phyloP scores from a whole-genome alignment of 2,329 filamentous ascomycete species.

The Pyrenophora seminiperda region DNA sequence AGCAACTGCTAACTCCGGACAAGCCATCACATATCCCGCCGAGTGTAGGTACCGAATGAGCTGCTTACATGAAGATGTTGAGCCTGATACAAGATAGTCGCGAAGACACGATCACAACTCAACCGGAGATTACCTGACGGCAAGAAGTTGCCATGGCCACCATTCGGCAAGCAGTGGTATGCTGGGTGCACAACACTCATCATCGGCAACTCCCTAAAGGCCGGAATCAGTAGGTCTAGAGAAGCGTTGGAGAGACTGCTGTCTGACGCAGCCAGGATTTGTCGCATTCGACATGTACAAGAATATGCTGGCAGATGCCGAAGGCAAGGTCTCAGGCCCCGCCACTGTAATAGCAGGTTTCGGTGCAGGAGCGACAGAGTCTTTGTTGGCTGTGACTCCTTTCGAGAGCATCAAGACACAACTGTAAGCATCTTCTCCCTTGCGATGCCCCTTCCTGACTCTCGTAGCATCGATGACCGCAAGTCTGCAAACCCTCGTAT shows the following conservation, averaged over 20 bases:
- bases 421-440: slow-evolving; percentile 54
- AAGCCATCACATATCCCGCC: slow-evolving; percentile 89
- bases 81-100: slow-evolving; percentile 62
- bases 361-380: slow-evolving; percentile 92
- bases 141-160: slow-evolving; percentile 91
- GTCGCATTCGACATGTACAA: slow-evolving; percentile 98
- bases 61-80: not conserved
- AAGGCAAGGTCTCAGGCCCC: slow-evolving; percentile 88
- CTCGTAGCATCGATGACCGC: slow-evolving; percentile 82
- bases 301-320: slow-evolving; percentile 74
- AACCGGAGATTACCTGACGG: slow-evolving; percentile 81
- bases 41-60: slow-evolving; percentile 67
- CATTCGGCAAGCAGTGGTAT: slow-evolving; percentile 94
- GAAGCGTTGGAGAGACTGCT: no score
- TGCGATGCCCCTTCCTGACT: slow-evolving; percentile 1
- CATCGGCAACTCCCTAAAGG: slow-evolving; percentile 95
- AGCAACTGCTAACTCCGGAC: slow-evolving; percentile 25
- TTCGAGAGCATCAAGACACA: slow-evolving; percentile 99
- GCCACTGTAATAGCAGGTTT: slow-evolving; percentile 92
- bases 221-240: slow-evolving; percentile 78
- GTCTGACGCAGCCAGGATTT: slow-evolving; percentile 64
- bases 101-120: slow-evolving; percentile 92
- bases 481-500: slow-evolving; percentile 85
- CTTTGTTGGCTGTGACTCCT: slow-evolving; percentile 88
- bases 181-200: slow-evolving; percentile 96